phyloP scores from a whole-genome alignment of 805 yeast genomes.

The Metschnikowia colocasiae region DNA sequence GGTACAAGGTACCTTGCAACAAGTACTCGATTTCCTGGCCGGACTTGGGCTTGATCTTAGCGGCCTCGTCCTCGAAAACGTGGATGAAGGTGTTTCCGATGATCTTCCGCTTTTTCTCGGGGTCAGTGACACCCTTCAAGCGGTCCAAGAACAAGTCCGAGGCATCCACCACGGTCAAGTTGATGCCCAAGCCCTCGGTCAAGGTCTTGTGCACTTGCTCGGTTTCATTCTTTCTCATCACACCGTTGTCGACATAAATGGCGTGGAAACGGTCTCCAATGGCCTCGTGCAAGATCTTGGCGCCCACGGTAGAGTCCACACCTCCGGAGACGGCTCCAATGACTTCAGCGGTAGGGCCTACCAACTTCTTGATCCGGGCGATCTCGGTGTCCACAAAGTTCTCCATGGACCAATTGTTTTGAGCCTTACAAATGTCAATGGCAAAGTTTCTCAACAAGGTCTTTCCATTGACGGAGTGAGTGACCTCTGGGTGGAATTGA shows the following conservation, averaged over 20 bases:
- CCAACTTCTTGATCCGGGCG: conserved; percentile 81
- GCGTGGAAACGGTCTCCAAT: conserved; percentile 99
- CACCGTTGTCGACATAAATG: conserved; percentile 95
- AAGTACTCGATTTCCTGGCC: conserved; percentile 89
- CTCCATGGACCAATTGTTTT: conserved; percentile 95
- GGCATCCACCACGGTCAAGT: conserved; percentile 93
- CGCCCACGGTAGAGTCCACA: conserved; percentile 98
- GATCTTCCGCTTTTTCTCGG: conserved; percentile 97
- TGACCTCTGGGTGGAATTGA: conserved; percentile 99
- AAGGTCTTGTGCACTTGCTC: conserved; percentile 82
- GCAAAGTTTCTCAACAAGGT: conserved; percentile 88
- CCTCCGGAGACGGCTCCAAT: conserved; percentile 99
- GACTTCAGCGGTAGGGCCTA: conserved; percentile 97
- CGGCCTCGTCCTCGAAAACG: conserved; percentile 95
- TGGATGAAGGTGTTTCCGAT: conserved; percentile 97
- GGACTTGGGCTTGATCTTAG: conserved; percentile 80
- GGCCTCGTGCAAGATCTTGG: conserved; percentile 96
- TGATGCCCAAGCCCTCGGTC: conserved; percentile 90
- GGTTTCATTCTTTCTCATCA: conserved; percentile 93
- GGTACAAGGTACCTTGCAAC: conserved; percentile 96
- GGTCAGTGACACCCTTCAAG: conserved; percentile 93
- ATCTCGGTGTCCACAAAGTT: conserved; percentile 97
- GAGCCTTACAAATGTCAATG: conserved; percentile 79
- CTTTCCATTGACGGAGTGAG: conserved; percentile 92
- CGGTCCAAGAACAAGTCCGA: conserved; percentile 81